Percentiles rank a stretch among this genome's conserved stretches.
Conservation (phyloP, 805 yeast species). For the Peterozyma xylosa region DNA sequence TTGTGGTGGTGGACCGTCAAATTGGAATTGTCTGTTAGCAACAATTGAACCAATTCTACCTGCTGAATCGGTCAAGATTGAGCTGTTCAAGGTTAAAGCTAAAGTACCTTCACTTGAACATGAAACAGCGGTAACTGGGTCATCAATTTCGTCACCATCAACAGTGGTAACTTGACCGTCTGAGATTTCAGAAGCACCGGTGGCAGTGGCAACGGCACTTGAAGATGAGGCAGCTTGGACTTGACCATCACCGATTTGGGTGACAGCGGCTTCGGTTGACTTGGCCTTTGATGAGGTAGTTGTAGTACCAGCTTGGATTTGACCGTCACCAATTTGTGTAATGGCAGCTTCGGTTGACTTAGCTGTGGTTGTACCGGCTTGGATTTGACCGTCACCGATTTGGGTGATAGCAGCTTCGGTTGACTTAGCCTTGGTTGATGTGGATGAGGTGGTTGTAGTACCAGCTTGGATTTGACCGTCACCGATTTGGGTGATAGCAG, state of each 20-base stretch:
- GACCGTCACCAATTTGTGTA: constrained; percentile 29
- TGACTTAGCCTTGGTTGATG: constrained; percentile 16
- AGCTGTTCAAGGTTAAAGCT: constrained; percentile 42
- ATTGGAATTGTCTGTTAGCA: constrained; percentile 76
- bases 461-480: constrained; percentile 55
- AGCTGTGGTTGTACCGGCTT: constrained; percentile 22
- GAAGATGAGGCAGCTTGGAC: constrained; percentile 21
- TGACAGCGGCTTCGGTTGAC: constrained; percentile 17
- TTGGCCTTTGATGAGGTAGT: constrained; percentile 9
- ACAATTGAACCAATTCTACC: constrained; percentile 77
- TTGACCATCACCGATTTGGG: constrained; percentile 4
- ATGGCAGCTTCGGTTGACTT: constrained; percentile 28
- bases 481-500: constrained; percentile 45
- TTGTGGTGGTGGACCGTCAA: constrained; percentile 79
- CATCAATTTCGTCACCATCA: constrained; percentile 2
- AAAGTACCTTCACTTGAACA: constrained; percentile 33
- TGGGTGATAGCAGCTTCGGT: constrained; percentile 24
- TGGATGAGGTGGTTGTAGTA: constrained; percentile 20
- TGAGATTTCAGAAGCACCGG: not conserved
- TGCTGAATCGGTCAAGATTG: constrained; percentile 46
- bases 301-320: constrained; percentile 22
- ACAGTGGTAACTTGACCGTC: constrained; percentile 4
- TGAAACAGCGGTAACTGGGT: constrained; percentile 1
- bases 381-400: constrained; percentile 26
- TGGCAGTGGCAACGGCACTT: not conserved